phyloP scores from a whole-genome alignment of 164 flowering plant species.

The Dillenia turbinata region DNA sequence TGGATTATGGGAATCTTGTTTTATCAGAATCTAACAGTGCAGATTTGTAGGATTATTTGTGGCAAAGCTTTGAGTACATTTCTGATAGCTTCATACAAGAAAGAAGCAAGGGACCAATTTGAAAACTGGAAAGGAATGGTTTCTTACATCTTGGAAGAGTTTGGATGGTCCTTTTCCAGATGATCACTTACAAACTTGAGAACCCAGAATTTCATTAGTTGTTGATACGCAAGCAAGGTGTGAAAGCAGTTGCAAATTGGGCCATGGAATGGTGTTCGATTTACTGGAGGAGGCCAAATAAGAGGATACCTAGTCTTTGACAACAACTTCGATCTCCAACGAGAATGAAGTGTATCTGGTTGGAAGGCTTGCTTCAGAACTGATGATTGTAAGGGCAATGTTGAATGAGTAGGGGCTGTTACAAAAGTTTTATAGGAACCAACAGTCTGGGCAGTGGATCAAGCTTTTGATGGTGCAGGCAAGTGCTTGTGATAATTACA shows the following conservation, averaged over 20 bases:
- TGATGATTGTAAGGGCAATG: slow-evolving; percentile 14
- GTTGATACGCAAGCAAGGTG: slow-evolving; percentile 7
- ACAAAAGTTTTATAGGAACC: slow-evolving; percentile 9
- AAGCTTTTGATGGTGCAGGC: not conserved
- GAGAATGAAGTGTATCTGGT: slow-evolving; percentile 22
- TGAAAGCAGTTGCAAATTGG: slow-evolving; percentile 22
- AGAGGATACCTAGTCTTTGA: slow-evolving; percentile 5
- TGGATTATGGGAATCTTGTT: slow-evolving; percentile 23
- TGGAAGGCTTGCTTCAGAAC: not conserved
- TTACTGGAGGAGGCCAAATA: slow-evolving; percentile 20
- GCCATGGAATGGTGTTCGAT: slow-evolving; percentile 46
- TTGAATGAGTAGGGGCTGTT: slow-evolving; percentile 17
- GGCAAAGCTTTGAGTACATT: slow-evolving; percentile 26
- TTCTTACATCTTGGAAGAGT: slow-evolving; percentile 28
- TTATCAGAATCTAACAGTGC: not conserved
- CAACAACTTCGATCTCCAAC: slow-evolving; percentile 8
- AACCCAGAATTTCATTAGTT: slow-evolving; percentile 19
- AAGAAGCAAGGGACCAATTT: slow-evolving; percentile 18
- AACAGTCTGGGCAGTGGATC: slow-evolving; percentile 11
- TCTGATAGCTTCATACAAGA: slow-evolving; percentile 15
- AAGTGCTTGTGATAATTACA: slow-evolving; percentile 31
- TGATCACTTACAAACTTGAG: slow-evolving; percentile 12
- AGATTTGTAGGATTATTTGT: not conserved
- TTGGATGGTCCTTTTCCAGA: slow-evolving; percentile 29
- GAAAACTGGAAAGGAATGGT: not conserved